Base-by-base conservation (phyloP, 768 basidiomycete genomes). In the Macrolepiota dolichaula region DNA sequence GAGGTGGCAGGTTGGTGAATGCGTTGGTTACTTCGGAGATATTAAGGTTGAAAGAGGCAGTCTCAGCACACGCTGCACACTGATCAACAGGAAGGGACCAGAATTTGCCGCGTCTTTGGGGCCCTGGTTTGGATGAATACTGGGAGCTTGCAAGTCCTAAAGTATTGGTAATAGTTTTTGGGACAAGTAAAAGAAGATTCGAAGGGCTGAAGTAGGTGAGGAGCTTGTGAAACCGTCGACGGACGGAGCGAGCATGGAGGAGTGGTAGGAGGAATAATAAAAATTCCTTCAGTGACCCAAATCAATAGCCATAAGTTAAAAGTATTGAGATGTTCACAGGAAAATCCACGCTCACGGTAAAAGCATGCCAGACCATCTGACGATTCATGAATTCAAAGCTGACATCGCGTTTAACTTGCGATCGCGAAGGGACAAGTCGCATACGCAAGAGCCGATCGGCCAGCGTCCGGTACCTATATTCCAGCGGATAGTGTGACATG, bases 331-430 rank as follows among this genome's bases (percentile, higher is more conserved):
- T 35, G 35, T 36, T 32, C 22, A 15, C 51, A 36, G 44, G 46
- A 22, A 37, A 25, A 24, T 24, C 24, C n/a, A 24, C 24, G 75
- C 92, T 57, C 69, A 96, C 96, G 6, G 97, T 98, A 72, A 98
- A 96, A 0, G 94, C 92, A 70, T 96, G 93, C 97, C 97, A 99
- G 57, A 99, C 97, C 84, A 99, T 92, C 73, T 98, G 96, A 66
- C 97, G 91, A 68, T 98, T 98, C 93, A 98, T 96, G 69, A 95
- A 98, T 69, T 98, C 97, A 73, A 97, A 99, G 69, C 92, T 96
- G 54, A 98, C 91, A 66, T 96, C 89, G 17, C 91, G 85, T 63
- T 85, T 86, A 37, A 87, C 81, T 36, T 88, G 81, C 44, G 81
- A 76, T 35, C 86, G 83, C 0, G 90, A 80, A 3, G 96, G 89